Base-by-base conservation (phyloP, 2,329 filamentous ascomycete species). In the Talaromyces sp. region DNA sequence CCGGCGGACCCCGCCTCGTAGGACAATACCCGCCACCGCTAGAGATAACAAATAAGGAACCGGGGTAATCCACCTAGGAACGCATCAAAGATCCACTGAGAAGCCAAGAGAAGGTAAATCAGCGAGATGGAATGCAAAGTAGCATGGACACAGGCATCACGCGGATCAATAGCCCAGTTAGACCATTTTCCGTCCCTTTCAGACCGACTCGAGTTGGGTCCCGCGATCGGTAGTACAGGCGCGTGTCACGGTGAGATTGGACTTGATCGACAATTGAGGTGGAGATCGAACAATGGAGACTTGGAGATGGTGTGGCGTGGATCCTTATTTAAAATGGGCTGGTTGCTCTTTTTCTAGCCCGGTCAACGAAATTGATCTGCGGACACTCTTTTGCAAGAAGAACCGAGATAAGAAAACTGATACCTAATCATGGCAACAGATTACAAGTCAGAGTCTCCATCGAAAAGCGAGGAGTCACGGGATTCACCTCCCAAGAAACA, bases 201-300 rank as follows among this genome's bases (percentile, higher is more conserved):
- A 53, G 52, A 49, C 51, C 51, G 42, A 52, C 39, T 61, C 19
- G 40, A 36, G 6, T 10, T 44, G 47, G 32, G 37, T 45, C 27
- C 29, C 24, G 37, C 3, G 10, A 50, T 46, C 37, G 3, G 60
- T 64, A 56, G 60, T 51, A 64, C 60, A 58, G 30, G 4, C 47
- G 57, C 45, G 62, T 64, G 58, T 60, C 53, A 64, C 60, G 32
- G 56, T 63, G 52, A 60, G 58, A 62, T 64, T 56, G 46, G 44
- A 40, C 19, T 36, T 29, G 20, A 41, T 42, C 29, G 32, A 48
- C n/a, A n/a, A n/a, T n/a, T n/a, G n/a, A n/a, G n/a, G 19, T 27
- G 24, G 9, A 27, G 32, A 14, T 35, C 14, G 1, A 10, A 3
- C 11, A 7, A 36, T 19, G 35, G 24, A 30, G 43, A 45, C n/a